Conservation (phyloP, 148 eudicot genomes). For the Drosera capensis region DNA sequence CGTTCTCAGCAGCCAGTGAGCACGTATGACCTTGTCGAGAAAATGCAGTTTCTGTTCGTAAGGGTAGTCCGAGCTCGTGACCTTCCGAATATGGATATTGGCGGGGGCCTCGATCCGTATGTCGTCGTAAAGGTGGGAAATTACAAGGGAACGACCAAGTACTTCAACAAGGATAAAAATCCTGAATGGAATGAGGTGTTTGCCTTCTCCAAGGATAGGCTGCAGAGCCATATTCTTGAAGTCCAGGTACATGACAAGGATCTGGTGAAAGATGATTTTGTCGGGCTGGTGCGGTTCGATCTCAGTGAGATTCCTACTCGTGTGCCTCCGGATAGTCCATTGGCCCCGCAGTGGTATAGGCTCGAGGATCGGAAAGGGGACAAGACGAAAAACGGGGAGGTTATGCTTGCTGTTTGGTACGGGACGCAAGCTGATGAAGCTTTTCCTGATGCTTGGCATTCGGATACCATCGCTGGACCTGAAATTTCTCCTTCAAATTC, state of each 20-base stretch:
- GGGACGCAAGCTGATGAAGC: conserved; percentile 97
- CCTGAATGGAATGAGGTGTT: conserved; percentile 87
- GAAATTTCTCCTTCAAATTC: conserved; percentile 20
- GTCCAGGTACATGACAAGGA: conserved; percentile 69
- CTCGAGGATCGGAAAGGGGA: conserved; percentile 55
- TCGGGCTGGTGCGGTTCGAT: conserved; percentile 47
- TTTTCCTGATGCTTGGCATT: conserved; percentile 76
- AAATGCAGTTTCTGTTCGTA: conserved; percentile 62
- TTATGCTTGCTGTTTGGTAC: conserved; percentile 81
- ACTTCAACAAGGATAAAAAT: conserved; percentile 34
- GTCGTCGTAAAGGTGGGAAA: conserved; percentile 83
- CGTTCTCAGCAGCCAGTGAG: conserved; percentile 27
- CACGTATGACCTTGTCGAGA: conserved; percentile 75
- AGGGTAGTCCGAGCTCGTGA: conserved; percentile 80
- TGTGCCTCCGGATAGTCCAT: conserved; percentile 82
- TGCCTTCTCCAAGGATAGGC: conserved; percentile 58
- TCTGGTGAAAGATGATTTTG: conserved; percentile 64
- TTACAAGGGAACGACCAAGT: conserved; percentile 62
- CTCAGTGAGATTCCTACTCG: conserved; percentile 51
- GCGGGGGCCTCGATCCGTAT: conserved; percentile 76
- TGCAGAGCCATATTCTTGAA: conserved; percentile 51
- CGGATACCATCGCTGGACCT: conserved; percentile 33
- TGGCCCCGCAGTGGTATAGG: conserved; percentile 83
- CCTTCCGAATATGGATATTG: conserved; percentile 56
- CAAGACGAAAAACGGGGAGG: conserved; percentile 31